Evolutionary conservation across 2,329 filamentous ascomycete genomes (phyloP).

Genomic region (Claviceps purpurea): DNA sequence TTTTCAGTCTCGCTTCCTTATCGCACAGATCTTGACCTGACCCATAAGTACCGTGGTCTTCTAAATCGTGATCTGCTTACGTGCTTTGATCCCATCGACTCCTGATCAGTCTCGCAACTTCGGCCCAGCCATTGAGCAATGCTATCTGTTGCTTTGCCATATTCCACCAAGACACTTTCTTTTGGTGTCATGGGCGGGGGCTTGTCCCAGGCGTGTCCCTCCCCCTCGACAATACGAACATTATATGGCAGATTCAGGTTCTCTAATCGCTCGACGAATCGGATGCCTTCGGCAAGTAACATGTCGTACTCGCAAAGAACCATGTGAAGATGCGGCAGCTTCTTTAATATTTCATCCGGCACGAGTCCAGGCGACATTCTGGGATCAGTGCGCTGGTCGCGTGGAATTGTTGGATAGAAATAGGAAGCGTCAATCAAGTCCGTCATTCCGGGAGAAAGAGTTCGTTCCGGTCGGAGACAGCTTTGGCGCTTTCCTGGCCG

Average conservation of each 20-base stretch:
- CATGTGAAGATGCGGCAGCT: conserved; percentile 41
- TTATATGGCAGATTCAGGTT: conserved; percentile 19
- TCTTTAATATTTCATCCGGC: conserved; percentile 34
- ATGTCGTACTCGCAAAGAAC: conserved; percentile 54
- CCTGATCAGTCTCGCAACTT: conserved; percentile 22
- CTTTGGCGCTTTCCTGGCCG: conserved; percentile 42
- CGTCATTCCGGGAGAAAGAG: conserved; percentile 43
- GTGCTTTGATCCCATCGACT: conserved; percentile 22
- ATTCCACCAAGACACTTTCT: conserved; percentile 30
- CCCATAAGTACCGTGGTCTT: conserved; percentile 18
- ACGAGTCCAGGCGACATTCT: conserved; percentile 46
- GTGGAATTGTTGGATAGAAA: conserved; percentile 36
- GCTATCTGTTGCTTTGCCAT: conserved; percentile 27
- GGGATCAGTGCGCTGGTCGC: conserved; percentile 34
- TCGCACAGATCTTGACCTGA: conserved; percentile 19
- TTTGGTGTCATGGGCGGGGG: conserved; percentile 31
- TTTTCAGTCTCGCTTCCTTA: conserved; percentile 1
- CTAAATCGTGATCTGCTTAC: conserved; percentile 18
- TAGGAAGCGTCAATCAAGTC: conserved; percentile 52
- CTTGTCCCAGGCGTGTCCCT: conserved; percentile 37
- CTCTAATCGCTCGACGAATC: conserved; percentile 45
- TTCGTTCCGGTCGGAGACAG: conserved; percentile 41
- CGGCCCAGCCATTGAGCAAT: conserved; percentile 29
- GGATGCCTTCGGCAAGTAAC: conserved; percentile 46
- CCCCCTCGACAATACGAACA: conserved; percentile 29